Evolutionary conservation across 192 early-diverging fungal genomes (phyloP).

Genomic region (Coemansia sp.): DNA sequence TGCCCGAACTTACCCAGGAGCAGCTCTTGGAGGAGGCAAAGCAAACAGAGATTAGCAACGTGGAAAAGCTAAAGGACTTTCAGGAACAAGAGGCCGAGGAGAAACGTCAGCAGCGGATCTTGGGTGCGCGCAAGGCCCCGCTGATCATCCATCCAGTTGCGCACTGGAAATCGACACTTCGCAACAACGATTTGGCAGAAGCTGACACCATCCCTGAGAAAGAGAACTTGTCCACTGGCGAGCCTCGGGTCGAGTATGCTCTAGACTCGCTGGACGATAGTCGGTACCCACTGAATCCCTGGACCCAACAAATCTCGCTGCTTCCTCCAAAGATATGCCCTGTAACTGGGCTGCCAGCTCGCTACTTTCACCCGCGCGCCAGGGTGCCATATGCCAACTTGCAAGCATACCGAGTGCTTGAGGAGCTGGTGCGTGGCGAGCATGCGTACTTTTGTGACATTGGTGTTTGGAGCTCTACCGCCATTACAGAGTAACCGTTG

Average conservation of each 20-base stretch:
- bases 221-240: neutral
- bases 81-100: constrained; percentile 49
- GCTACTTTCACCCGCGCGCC: constrained; percentile 48
- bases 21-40: constrained; percentile 53
- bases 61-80: constrained; percentile 35
- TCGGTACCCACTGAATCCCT: constrained; percentile 40
- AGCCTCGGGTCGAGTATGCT: constrained; percentile 17
- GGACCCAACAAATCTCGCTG: constrained; percentile 15
- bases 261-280: constrained; percentile 32
- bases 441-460: constrained; percentile 44
- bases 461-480: constrained; percentile 42
- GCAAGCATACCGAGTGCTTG: constrained; percentile 42
- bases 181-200: neutral
- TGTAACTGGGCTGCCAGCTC: constrained; percentile 44
- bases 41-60: constrained; percentile 43
- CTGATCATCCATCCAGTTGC: constrained; percentile 45
- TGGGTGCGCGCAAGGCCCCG: constrained; percentile 30
- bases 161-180: constrained; percentile 34
- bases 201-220: neutral
- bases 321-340: constrained; percentile 38
- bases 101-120: constrained; percentile 26
- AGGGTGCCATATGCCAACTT: constrained; percentile 49
- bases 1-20: constrained; percentile 39
- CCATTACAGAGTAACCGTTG: constrained; percentile 14
- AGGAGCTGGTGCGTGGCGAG: constrained; percentile 43